Evolutionary conservation across 345 rosid species (phyloP).

Genomic region (Gossypium mustelinum): DNA sequence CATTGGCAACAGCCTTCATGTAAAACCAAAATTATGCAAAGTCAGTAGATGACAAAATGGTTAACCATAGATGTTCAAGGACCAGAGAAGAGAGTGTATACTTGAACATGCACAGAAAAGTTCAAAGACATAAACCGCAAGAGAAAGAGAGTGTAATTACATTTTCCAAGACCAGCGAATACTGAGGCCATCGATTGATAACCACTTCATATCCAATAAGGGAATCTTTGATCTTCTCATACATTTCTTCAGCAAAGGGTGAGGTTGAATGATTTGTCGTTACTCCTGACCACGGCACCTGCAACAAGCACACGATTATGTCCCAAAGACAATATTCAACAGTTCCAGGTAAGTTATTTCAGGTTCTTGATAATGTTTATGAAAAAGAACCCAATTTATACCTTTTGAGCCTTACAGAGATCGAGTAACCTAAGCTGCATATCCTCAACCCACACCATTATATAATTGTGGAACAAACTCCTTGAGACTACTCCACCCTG

Average conservation of each 20-base stretch:
- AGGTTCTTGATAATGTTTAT: background rate
- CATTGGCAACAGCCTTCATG: constrained; percentile 64
- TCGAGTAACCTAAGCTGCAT: constrained; percentile 88
- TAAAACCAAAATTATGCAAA: constrained; percentile 1
- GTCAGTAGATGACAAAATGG: constrained; percentile 8
- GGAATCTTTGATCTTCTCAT: constrained; percentile 67
- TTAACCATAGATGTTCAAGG: background rate
- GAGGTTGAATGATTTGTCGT: constrained; percentile 81
- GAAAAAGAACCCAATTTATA: constrained; percentile 19
- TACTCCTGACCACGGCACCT: constrained; percentile 89
- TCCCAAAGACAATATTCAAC: background rate
- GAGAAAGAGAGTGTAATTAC: constrained; percentile 36
- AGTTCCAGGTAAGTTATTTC: background rate
- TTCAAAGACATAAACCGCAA: background rate
- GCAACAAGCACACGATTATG: constrained; percentile 24
- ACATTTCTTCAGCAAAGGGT: constrained; percentile 94
- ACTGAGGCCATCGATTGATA: constrained; percentile 91
- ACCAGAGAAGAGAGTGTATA: too few relatives aligned
- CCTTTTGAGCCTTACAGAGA: constrained; percentile 89
- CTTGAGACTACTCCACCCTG: constrained; percentile 81
- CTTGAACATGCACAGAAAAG: background rate
- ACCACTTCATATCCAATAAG: constrained; percentile 81
- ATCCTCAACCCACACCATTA: constrained; percentile 90
- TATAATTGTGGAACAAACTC: constrained; percentile 70
- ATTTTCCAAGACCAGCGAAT: constrained; percentile 75